Conservation (phyloP, 805 yeast genomes). For the Starmerella apicola region DNA sequence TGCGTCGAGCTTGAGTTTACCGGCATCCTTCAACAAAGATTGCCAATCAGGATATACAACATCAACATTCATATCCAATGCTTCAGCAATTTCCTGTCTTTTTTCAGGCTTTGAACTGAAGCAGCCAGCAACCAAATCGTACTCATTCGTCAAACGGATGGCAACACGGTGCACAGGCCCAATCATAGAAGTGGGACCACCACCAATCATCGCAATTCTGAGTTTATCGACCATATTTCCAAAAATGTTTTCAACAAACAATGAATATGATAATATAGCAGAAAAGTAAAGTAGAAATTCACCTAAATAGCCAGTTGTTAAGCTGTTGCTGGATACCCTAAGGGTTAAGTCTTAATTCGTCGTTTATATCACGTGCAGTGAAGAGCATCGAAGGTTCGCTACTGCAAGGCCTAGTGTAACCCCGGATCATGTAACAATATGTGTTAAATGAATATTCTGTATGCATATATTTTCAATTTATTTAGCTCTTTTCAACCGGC, state of each 20-base stretch:
- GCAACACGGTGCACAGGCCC: slow-evolving; percentile 9
- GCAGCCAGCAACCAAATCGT: slow-evolving; percentile 4
- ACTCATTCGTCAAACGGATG: slow-evolving; percentile 1
- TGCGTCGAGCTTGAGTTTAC: slow-evolving; percentile 1
- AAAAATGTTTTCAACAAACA: too few relatives aligned
- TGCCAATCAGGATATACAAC: not conserved
- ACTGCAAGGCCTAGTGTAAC: too few relatives aligned
- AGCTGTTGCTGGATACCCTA: too few relatives aligned
- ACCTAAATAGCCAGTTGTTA: too few relatives aligned
- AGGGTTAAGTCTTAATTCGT: too few relatives aligned
- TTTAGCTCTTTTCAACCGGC: slow-evolving; percentile 4
- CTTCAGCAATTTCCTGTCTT: not conserved
- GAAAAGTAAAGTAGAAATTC: too few relatives aligned
- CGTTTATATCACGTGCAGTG: too few relatives aligned
- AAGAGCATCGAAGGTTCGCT: too few relatives aligned
- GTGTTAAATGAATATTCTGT: too few relatives aligned
- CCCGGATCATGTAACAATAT: too few relatives aligned
- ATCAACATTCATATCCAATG: not conserved
- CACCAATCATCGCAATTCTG: slow-evolving; percentile 5
- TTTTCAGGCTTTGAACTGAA: slow-evolving; percentile 1
- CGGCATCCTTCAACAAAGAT: not conserved
- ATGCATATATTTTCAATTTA: too few relatives aligned
- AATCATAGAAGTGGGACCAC: slow-evolving; percentile 6
- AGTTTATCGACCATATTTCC: not conserved
- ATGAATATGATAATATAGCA: too few relatives aligned